A percentile compares a stretch with the other conserved stretches of the same genome.
Evolutionary conservation across 2,329 filamentous ascomycete genomes (phyloP).

Genomic region (Byssochlamys sp.): DNA sequence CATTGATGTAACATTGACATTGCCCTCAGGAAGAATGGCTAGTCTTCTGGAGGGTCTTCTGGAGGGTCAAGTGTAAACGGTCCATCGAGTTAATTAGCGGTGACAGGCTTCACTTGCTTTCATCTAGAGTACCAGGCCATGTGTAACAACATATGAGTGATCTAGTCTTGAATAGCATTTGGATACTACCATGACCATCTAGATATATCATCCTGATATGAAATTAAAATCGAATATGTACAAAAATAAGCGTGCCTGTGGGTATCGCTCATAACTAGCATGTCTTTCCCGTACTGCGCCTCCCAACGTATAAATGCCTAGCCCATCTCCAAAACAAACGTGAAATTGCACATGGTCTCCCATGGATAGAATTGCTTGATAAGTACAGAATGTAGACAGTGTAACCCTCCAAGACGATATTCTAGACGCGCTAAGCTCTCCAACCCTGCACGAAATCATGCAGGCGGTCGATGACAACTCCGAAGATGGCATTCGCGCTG

Average conservation of each 20-base stretch:
- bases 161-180: not conserved
- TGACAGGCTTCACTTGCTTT: too few species aligned
- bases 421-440: slow-evolving; percentile 47
- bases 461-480: slow-evolving; percentile 86
- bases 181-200: not conserved
- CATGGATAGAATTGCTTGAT: not conserved
- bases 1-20: too few species aligned
- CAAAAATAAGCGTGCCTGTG: not conserved
- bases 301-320: not conserved
- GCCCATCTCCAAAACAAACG: not conserved
- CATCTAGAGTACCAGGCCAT: too few species aligned
- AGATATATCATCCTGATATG: not conserved
- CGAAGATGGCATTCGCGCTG: slow-evolving; percentile 78
- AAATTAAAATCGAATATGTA: not conserved
- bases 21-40: too few species aligned
- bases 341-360: not conserved
- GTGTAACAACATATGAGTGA: too few species aligned
- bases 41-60: too few species aligned
- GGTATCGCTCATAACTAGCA: not conserved
- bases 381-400: not conserved
- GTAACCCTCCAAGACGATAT: too few species aligned
- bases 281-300: not conserved
- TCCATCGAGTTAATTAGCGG: too few species aligned
- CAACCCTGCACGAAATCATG: slow-evolving; percentile 91
- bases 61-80: too few species aligned